Base-by-base conservation (phyloP, 148 eudicot species). In the Chenopodium suecicum region DNA sequence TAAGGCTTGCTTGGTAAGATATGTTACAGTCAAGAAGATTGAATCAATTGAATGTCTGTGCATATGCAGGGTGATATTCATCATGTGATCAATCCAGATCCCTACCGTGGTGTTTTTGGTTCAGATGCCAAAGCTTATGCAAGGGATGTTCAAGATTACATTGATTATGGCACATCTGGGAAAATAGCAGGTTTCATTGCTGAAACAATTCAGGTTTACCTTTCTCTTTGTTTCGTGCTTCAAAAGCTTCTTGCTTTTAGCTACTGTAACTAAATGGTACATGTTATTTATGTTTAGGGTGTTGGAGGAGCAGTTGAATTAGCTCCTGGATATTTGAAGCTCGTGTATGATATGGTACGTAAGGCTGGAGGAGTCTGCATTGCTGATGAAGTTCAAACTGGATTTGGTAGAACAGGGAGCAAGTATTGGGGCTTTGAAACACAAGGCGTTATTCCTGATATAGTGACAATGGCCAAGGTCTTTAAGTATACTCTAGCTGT, bases 301-400 rank as follows among this genome's bases (percentile, higher is more conserved):
- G 99, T 90, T 86, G 99, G 99, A 65, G 99, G 99, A 87, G 93
- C 99, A 60, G 99, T 96, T 87, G 99, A 94, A 84, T 89, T 96
- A 82, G 95, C 98, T 32, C 95, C 99, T 29, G 99, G 99, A 73
- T 96, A 94, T 85, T 82, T 96, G 85, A 91, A 88, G 82, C 65
- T 78, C 84, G 99, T 91, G 50, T 96, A 96, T 76, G 98, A 94
- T 73, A 90, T 90, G 74, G 95, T 96, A 64, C 98, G 86, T 69
- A 94, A 90, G 79, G 97, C 98, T 85, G 97, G 98, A 80, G 98
- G 97, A 44, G 93, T 94, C 52, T 94, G 98, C 80, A 92, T 94
- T 68, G 98, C 98, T 60, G 97, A 94, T 83, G 98, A 94, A 84
- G 98, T 94, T 41, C 98, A 94, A 89, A 91, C 95, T 56, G 98